These are phyloP conservation scores for Balamuthia mandrillaris DNA, from an alignment of 208 protist genomes.

Conservation along the genomic window DNA sequence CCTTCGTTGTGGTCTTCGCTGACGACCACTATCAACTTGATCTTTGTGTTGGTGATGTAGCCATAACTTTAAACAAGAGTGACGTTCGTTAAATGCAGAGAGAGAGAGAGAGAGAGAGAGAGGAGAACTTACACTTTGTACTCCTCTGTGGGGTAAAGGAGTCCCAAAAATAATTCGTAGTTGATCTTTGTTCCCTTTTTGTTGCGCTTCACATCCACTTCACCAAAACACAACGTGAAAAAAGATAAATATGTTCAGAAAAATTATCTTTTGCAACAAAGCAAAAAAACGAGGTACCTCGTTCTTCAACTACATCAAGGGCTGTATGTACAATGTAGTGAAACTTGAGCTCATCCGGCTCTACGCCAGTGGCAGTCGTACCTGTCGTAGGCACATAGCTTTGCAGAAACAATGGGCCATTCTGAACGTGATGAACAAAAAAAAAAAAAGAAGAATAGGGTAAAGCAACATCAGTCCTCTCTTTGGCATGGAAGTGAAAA, in stretches of 20 bases:
- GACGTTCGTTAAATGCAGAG: no score
- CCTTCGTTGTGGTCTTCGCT: conserved; percentile 28
- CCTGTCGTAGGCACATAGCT: no score
- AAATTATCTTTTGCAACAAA: no score
- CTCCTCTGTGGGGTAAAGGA: conserved; percentile 50
- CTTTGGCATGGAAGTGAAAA: no score
- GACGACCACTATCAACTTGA: conserved; percentile 51
- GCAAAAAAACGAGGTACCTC: background rate
- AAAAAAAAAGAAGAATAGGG: no score
- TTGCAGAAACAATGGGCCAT: conserved; percentile 51
- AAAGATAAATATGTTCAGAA: background rate
- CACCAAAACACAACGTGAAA: no score
- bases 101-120: background rate
- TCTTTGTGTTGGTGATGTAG: conserved; percentile 58
- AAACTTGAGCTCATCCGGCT: conserved; percentile 43
- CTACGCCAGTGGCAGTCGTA: no score
- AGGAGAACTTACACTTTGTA: conserved; percentile 37
- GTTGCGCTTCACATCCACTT: no score
- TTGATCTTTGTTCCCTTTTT: conserved; percentile 1
- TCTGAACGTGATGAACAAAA: conserved; percentile 20
- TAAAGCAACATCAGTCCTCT: no score
- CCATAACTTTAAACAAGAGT: conserved; percentile 46
- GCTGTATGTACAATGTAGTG: conserved; percentile 51
- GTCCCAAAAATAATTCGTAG: conserved; percentile 36
- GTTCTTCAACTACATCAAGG: conserved; percentile 52